A percentile compares a stretch with the other conserved stretches of the same genome.
Evolutionary conservation across 78 protist species (phyloP).

Genomic region (Kipferlia bialata): DNA sequence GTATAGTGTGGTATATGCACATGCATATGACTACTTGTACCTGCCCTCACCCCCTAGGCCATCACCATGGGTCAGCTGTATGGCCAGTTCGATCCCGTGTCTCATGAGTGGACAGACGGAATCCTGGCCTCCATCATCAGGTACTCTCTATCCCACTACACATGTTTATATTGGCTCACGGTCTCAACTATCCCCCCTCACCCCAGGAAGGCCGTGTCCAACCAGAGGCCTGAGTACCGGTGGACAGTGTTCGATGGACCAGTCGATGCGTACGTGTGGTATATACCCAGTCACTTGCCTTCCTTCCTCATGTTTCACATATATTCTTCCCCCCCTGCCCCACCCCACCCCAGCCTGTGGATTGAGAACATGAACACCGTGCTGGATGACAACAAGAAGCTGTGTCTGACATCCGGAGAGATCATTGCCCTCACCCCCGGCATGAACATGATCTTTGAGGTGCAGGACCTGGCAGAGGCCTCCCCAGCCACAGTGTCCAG

Average conservation of each 20-base stretch:
- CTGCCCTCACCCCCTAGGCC: constrained; percentile 70
- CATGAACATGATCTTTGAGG: constrained; percentile 44
- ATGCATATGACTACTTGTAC: no score
- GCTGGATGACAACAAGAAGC: constrained; percentile 78
- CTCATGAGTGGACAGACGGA: constrained; percentile 73
- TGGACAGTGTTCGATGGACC: constrained; percentile 37
- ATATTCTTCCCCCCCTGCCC: no score
- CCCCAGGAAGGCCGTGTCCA: constrained; percentile 23
- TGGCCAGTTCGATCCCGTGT: constrained; percentile 53
- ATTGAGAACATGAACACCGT: constrained; percentile 56
- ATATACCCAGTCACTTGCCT: no score
- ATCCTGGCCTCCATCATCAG: constrained; percentile 51
- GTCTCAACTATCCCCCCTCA: no score
- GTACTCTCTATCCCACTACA: neutral
- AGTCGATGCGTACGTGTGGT: constrained; percentile 28
- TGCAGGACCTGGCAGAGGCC: constrained; percentile 18
- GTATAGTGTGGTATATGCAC: no score
- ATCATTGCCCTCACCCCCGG: constrained; percentile 43
- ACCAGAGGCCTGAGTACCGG: neutral
- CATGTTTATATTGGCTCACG: neutral
- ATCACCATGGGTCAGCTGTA: constrained; percentile 73
- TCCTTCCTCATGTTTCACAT: neutral
- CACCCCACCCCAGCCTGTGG: no score
- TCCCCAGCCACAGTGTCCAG: constrained; percentile 33
- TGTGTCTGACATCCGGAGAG: constrained; percentile 60